These are phyloP conservation scores for Wickerhamiella domercqiae DNA, from an alignment of 805 yeast genomes.

Conservation along the genomic window DNA sequence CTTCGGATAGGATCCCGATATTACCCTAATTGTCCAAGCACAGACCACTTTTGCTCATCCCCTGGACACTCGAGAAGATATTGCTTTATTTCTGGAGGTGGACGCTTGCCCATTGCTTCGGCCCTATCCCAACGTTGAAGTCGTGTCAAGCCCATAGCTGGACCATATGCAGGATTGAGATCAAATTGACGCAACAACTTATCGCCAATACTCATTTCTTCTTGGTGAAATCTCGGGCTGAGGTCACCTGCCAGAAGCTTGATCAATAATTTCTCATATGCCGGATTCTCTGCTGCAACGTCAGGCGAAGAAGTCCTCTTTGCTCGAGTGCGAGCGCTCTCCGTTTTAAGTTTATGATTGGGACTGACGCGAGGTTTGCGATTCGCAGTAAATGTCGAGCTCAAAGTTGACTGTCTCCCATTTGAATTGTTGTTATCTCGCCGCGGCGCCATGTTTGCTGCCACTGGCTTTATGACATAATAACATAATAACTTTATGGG, in stretches of 20 bases:
- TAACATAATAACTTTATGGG: too few relatives aligned
- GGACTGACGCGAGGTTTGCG: too few relatives aligned
- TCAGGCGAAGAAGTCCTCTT: too few relatives aligned
- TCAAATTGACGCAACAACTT: slow-evolving; percentile 25
- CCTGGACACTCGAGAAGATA: slow-evolving; percentile 18
- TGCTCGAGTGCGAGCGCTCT: too few relatives aligned
- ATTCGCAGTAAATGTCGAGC: too few relatives aligned
- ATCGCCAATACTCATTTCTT: slow-evolving; percentile 18
- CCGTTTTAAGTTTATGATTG: too few relatives aligned
- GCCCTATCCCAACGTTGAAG: slow-evolving; percentile 28
- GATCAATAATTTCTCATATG: slow-evolving; percentile 2
- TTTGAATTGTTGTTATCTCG: too few relatives aligned
- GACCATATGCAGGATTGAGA: slow-evolving; percentile 24
- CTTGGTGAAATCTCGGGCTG: slow-evolving; percentile 19
- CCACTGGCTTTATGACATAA: too few relatives aligned
- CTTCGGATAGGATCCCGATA: slow-evolving; percentile 55
- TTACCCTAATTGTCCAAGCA: slow-evolving; percentile 8
- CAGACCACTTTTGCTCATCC: slow-evolving; percentile 10
- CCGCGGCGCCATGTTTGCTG: too few relatives aligned
- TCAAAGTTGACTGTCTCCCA: too few relatives aligned
- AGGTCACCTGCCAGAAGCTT: slow-evolving; percentile 2
- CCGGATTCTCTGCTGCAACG: slow-evolving; percentile 1
- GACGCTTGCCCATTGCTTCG: slow-evolving; percentile 22
- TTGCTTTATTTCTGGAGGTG: slow-evolving; percentile 23
- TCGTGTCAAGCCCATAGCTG: slow-evolving; percentile 26